Conservation (phyloP, 1,284 basidiomycete species). For the Phellinidium pouzarii region DNA sequence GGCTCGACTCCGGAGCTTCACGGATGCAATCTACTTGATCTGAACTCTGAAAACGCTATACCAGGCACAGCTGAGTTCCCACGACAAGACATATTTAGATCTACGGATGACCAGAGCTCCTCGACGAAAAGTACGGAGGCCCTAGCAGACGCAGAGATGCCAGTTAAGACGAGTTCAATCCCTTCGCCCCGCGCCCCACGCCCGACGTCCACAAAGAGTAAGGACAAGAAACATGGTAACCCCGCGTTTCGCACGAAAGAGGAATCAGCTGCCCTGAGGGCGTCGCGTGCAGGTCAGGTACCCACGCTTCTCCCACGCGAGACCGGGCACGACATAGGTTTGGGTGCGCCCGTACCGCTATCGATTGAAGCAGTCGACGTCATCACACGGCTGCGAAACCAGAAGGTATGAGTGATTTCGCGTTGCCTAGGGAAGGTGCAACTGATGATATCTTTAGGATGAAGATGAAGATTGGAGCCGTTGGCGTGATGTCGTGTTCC, state of each 20-base stretch:
- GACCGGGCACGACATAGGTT: conserved; percentile 82
- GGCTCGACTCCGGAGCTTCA: neutral
- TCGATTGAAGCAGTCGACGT: conserved; percentile 78
- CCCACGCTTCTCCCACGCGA: conserved; percentile 65
- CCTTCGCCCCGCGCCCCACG: too few relatives aligned
- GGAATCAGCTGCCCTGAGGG: conserved; percentile 12
- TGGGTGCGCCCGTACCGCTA: conserved; percentile 83
- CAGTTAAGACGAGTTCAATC: neutral
- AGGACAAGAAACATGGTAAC: neutral
- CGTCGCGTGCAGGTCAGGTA: conserved; percentile 17
- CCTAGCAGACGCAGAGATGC: neutral
- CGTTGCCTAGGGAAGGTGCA: conserved; percentile 13
- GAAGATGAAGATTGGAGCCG: conserved; percentile 90
- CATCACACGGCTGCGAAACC: conserved; percentile 78
- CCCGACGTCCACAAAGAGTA: neutral
- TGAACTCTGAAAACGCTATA: too few relatives aligned
- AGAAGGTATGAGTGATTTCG: conserved; percentile 50
- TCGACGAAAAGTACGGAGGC: neutral
- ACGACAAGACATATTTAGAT: too few relatives aligned
- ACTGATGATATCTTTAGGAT: conserved; percentile 42
- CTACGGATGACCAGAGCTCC: too few relatives aligned
- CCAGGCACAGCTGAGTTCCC: too few relatives aligned
- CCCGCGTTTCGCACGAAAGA: conserved; percentile 8
- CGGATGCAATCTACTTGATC: too few relatives aligned
- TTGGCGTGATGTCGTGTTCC: conserved; percentile 80